phyloP scores from a whole-genome alignment of 2,329 filamentous ascomycete genomes.

The Cytospora paraplurivora region DNA sequence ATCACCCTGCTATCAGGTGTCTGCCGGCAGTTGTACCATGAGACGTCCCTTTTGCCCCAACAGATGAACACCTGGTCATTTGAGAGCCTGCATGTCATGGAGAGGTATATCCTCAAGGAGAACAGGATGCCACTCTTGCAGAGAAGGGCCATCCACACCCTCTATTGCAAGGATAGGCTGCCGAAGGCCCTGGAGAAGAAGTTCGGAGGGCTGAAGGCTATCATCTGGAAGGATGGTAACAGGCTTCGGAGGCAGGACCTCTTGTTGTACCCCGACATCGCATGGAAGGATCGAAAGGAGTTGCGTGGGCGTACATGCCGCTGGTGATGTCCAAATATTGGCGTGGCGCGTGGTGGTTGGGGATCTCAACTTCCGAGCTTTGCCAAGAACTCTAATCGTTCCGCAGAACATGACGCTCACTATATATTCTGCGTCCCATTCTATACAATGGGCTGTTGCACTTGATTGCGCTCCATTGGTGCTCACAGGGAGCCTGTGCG shows the following conservation, averaged over 20 bases:
- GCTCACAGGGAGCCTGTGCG: not conserved
- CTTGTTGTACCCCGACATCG: conserved; percentile 19
- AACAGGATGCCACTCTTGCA: conserved; percentile 36
- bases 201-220: conserved; percentile 36
- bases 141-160: conserved; percentile 36
- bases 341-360: not conserved
- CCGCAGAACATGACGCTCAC: no score
- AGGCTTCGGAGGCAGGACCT: conserved; percentile 28
- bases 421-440: no score
- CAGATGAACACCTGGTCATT: conserved; percentile 41
- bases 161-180: conserved; percentile 35
- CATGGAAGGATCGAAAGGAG: conserved; percentile 26
- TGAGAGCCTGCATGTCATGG: conserved; percentile 37
- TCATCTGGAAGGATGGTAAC: conserved; percentile 33
- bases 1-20: conserved; percentile 39
- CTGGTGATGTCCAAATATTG: conserved; percentile 3
- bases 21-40: conserved; percentile 42
- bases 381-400: no score
- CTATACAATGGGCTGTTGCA: no score
- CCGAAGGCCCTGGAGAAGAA: conserved; percentile 35
- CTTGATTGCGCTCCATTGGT: not conserved
- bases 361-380: no score
- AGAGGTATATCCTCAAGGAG: conserved; percentile 39
- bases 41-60: conserved; percentile 40
- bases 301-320: conserved; percentile 24